Base-by-base conservation (phyloP, 225 moss, liverwort and hornwort genomes). In the Sphagnum tenellum region DNA sequence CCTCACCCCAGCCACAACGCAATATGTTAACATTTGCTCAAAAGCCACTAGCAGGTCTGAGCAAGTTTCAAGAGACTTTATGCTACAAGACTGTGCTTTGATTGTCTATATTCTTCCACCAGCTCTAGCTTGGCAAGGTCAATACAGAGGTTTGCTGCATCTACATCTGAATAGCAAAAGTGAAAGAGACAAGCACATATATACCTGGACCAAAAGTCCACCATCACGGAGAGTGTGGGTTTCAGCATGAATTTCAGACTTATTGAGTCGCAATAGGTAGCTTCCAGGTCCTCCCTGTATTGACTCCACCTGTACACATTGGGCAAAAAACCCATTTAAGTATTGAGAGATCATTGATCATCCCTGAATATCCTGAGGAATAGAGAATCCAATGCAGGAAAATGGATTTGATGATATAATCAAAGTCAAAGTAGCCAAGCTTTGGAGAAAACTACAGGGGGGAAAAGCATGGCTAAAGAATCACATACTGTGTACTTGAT, bases 181-280 rank as follows among this genome's bases (percentile, higher is more conserved):
- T 11, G 45, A 56, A 12, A 67, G 56, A 55, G 29, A 45, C 44
- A 1, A n/a, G 56, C 0, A 56, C 61, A 45, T 29, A 50, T n/a
- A 49, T 44, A 71, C 95, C 77, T 96, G 96, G 13, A 98, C 83
- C 59, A 96, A 88, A 65, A 92, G 88, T 50, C 96, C 96, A 56
- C 96, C 96, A 71, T 96, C 96, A 61, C 92, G 90, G 73, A 96
- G 85, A 57, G 77, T 88, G 75, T 89, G 92, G 50, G 83, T 89
- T 80, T 90, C 89, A 61, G 92, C 88, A 75, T 81, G 70, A n/a
- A 96, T 80, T 76, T 83, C 81, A 51, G 96, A 96, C 55, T 81
- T 74, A 72, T 96, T 96, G 62, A 96, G 72, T 3, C 72, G 79
- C 66, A 96, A 72, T 48, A 81, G 71, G 67, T 92, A 96, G 59